Evolutionary conservation across 2,329 filamentous ascomycete species (phyloP).

Genomic region (Mycosphaerella sp.): DNA sequence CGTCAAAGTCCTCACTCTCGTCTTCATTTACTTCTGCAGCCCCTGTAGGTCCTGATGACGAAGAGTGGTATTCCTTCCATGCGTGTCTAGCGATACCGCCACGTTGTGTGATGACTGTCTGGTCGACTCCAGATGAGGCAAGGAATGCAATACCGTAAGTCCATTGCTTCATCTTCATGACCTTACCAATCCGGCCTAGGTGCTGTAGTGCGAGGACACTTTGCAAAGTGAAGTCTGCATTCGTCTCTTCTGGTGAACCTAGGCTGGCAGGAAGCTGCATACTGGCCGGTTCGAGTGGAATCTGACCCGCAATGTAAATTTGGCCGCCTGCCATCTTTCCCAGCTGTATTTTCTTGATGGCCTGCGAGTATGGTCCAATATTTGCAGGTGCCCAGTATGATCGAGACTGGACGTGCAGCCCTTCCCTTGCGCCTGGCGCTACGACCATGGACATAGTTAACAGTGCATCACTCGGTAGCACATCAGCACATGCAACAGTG

Average conservation of each 20-base stretch:
- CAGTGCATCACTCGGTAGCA: slow-evolving; percentile 55
- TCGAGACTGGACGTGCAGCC: slow-evolving; percentile 80
- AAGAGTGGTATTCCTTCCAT: slow-evolving; percentile 39
- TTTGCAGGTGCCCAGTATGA: slow-evolving; percentile 99
- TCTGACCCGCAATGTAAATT: slow-evolving; percentile 79
- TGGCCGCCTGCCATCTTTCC: slow-evolving; percentile 24
- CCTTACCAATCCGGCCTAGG: slow-evolving; percentile 72
- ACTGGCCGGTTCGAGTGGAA: slow-evolving; percentile 72
- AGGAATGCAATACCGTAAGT: slow-evolving; percentile 70
- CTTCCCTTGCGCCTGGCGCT: slow-evolving; percentile 35
- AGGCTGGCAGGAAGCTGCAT: slow-evolving; percentile 54
- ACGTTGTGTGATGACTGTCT: slow-evolving; percentile 23
- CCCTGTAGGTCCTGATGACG: slow-evolving; percentile 8
- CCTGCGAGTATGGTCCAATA: slow-evolving; percentile 95
- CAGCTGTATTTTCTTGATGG: slow-evolving; percentile 52
- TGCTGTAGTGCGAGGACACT: slow-evolving; percentile 76
- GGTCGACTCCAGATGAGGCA: slow-evolving; percentile 36
- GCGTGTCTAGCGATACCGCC: slow-evolving; percentile 26
- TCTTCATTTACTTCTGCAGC: slow-evolving; percentile 35
- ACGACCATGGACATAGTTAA: slow-evolving; percentile 55
- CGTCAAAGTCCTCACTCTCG: slow-evolving; percentile 54
- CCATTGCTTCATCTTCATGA: slow-evolving; percentile 69
- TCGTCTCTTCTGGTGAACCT: neutral
- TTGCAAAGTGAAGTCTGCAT: slow-evolving; percentile 43
- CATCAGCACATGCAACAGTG: slow-evolving; percentile 69